Evolutionary conservation across 108 stramenopile species (phyloP).

Genomic region (Nitzschia sp.): DNA sequence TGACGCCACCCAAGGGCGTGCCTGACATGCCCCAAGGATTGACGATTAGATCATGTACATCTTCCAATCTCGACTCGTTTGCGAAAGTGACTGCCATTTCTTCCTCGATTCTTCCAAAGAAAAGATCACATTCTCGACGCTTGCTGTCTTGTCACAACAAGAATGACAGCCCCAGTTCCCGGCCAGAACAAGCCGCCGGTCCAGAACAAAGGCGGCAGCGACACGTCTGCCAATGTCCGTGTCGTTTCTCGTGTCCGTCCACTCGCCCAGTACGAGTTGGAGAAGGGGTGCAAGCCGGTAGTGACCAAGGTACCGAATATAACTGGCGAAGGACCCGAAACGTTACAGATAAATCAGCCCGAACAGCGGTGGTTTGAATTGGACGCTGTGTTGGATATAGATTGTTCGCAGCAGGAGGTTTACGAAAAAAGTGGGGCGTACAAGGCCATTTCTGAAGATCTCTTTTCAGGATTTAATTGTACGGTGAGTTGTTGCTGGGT

Average conservation of each 20-base stretch:
- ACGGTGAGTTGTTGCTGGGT: too few species aligned
- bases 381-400: constrained; percentile 90
- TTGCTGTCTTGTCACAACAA: neutral
- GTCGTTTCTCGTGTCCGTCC: constrained; percentile 97
- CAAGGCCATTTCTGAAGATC: constrained; percentile 85
- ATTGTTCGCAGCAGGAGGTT: constrained; percentile 82
- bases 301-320: constrained; percentile 25
- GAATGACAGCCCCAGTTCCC: constrained; percentile 20
- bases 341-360: constrained; percentile 42
- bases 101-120: constrained; percentile 61
- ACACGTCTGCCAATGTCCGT: constrained; percentile 33
- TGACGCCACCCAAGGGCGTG: too few species aligned
- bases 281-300: constrained; percentile 76
- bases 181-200: neutral
- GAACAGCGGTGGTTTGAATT: constrained; percentile 83
- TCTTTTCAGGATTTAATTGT: constrained; percentile 96
- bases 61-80: too few species aligned
- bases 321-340: constrained; percentile 31
- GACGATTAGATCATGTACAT: too few species aligned
- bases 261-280: constrained; percentile 88
- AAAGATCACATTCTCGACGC: too few species aligned
- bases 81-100: constrained; percentile 55
- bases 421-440: constrained; percentile 89
- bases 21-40: too few species aligned
- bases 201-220: too few species aligned